Percentiles rank a stretch among this genome's conserved stretches.
Conservation (phyloP, 192 early-diverging fungal genomes). For the Lobosporangium transversale region DNA sequence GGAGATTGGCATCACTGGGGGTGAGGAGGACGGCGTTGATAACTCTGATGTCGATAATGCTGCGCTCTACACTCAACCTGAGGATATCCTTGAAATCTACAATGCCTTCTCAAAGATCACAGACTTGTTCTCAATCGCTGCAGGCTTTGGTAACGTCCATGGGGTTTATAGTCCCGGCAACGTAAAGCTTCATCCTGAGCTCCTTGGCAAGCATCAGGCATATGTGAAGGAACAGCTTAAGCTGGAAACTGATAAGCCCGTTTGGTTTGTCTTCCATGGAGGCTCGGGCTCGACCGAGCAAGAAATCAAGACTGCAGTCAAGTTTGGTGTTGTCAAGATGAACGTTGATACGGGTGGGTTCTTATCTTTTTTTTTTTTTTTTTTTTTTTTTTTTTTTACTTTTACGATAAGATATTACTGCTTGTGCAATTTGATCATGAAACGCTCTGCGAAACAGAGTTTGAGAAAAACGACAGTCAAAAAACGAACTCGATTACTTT, state of each 20-base stretch:
- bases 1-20: constrained; percentile 98
- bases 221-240: constrained; percentile 78
- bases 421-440: too few relatives aligned
- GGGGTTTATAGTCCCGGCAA: constrained; percentile 97
- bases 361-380: background rate
- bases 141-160: constrained; percentile 95
- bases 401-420: too few relatives aligned
- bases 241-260: constrained; percentile 73
- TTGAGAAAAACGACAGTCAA: background rate
- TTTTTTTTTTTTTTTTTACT: background rate
- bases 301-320: constrained; percentile 86
- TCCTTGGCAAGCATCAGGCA: constrained; percentile 91
- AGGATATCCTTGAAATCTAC: constrained; percentile 97
- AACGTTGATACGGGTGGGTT: constrained; percentile 88
- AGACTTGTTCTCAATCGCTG: constrained; percentile 95
- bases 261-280: constrained; percentile 98
- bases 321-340: constrained; percentile 96
- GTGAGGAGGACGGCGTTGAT: constrained; percentile 98
- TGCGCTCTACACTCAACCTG: constrained; percentile 92
- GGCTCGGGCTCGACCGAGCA: constrained; percentile 87
- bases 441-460: background rate
- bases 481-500: too few relatives aligned
- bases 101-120: constrained; percentile 86
- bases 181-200: constrained; percentile 92
- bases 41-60: constrained; percentile 93